phyloP scores from a whole-genome alignment of 768 basidiomycete species.

The Termitomyces sp. region DNA sequence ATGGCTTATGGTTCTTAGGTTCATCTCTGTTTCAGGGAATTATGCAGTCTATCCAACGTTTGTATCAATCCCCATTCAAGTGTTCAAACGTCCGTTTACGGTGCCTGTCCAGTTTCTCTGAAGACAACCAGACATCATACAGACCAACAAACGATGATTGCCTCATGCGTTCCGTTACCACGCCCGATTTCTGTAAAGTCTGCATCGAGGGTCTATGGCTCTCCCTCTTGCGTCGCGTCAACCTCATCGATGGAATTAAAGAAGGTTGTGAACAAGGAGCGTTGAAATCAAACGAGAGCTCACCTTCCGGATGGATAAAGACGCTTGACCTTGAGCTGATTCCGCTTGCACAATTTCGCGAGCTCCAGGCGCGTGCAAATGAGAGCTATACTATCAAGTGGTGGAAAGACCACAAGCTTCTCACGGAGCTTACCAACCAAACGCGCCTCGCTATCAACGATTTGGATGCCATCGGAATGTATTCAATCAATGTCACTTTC shows the following conservation, averaged over 20 bases:
- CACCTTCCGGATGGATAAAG: slow-evolving; percentile 24
- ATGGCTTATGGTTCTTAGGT: slow-evolving; percentile 38
- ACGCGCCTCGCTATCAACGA: slow-evolving; percentile 45
- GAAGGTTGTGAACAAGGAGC: slow-evolving; percentile 34
- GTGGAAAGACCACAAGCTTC: slow-evolving; percentile 43
- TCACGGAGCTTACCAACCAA: slow-evolving; percentile 48
- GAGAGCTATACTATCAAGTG: slow-evolving; percentile 60
- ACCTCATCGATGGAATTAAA: slow-evolving; percentile 57
- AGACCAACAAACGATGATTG: slow-evolving; percentile 85
- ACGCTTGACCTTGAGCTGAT: slow-evolving; percentile 51
- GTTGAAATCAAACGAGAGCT: background rate
- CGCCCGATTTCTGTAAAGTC: slow-evolving; percentile 71
- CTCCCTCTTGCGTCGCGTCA: slow-evolving; percentile 55
- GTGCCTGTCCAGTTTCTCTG: slow-evolving; percentile 52
- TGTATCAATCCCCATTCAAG: slow-evolving; percentile 22
- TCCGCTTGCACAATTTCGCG: slow-evolving; percentile 57
- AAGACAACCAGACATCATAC: slow-evolving; percentile 63
- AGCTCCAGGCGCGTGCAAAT: slow-evolving; percentile 25
- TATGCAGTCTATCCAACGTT: slow-evolving; percentile 77
- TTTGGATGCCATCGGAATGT: slow-evolving; percentile 36
- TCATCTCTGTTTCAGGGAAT: slow-evolving; percentile 53
- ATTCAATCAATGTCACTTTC: slow-evolving; percentile 48
- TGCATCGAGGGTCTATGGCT: slow-evolving; percentile 78
- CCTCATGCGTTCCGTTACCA: slow-evolving; percentile 73
- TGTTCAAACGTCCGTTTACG: background rate